Evolutionary conservation across 75 land plant genomes (phyloP), one percentile per base, ranked within the genome.

Genomic region (Pinus tabuliformis): DNA sequence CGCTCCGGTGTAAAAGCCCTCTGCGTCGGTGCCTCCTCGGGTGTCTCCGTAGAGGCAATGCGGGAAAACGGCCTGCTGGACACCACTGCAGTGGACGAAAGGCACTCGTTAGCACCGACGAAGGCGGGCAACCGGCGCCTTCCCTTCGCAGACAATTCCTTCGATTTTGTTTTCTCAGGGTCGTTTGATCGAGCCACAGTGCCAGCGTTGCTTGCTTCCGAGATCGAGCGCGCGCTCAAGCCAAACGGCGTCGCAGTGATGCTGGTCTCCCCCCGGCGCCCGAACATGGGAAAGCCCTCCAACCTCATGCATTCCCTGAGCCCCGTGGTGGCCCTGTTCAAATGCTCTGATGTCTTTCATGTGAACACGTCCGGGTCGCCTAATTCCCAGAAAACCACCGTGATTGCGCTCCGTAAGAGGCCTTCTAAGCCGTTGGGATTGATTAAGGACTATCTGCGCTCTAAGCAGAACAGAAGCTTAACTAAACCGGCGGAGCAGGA

Each of bases 161-260:
- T 79, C 58, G 81, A 79, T 16, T 79, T 79, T 52, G 77, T 58
- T 2, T 79, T 75, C 70, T 73, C 81, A 0, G 49, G 66, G 14
- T 59, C 49, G 2, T 4, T 79, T 17, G 77, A 75, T 56, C 70
- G 66, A 26, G 81, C 65, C 45, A 7, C 58, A 28, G 71, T 52
- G 11, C 77, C 81, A 22, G 81, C 77, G 15, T 57, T 61, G 28
- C 30, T 79, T 14, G 70, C 76, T 22, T n/a, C 62, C 5, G 81
- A 79, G 26, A 79, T 79, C 37, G 81, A 79, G 62, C 64, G 77
- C 37, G 58, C 57, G 2, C 77, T 79, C 15, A 57, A 76, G n/a
- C 58, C 49, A 2, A 57, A 70, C 13, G 42, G 77, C 1, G 52
- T 79, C 56, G 77, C 78, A 6, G 77, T 60, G 18, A 39, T 68